Evolutionary conservation across 1,139 yeast genomes (phyloP).

Genomic region (Suhomyces coccinellae): DNA sequence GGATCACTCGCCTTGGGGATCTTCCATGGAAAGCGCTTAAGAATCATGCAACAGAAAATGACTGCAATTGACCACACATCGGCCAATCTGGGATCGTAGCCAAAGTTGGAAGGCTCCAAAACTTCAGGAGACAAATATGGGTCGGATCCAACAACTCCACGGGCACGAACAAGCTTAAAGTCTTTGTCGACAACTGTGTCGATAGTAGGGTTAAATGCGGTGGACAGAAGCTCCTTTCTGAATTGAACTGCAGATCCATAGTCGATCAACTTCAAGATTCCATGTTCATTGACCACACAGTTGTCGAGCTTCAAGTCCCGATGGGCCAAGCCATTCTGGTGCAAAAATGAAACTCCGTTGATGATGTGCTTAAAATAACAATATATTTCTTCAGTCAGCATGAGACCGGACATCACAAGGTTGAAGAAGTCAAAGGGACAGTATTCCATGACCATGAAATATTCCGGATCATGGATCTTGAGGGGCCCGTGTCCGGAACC

Average conservation of each 20-base stretch:
- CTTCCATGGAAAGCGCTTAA: conserved; percentile 79
- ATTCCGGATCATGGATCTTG: conserved; percentile 34
- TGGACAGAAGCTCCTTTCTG: conserved; percentile 28
- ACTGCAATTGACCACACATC: conserved; percentile 82
- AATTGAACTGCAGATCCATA: conserved; percentile 77
- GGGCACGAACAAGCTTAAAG: conserved; percentile 39
- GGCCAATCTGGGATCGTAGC: conserved; percentile 70
- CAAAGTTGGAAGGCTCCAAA: conserved; percentile 40
- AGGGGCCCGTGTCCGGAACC: conserved; percentile 17
- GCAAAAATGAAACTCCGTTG: conserved; percentile 61
- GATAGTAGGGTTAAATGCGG: conserved; percentile 11
- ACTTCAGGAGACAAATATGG: conserved; percentile 83
- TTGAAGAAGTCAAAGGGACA: conserved; percentile 76
- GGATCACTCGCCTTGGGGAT: conserved; percentile 62
- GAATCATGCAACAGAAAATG: conserved; percentile 71
- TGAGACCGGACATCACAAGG: conserved; percentile 70
- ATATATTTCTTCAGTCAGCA: conserved; percentile 56
- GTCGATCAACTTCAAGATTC: conserved; percentile 70
- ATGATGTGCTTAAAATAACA: conserved; percentile 72
- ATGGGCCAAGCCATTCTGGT: conserved; percentile 70
- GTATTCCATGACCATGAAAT: conserved; percentile 72
- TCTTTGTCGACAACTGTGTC: conserved; percentile 23
- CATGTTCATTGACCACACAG: conserved; percentile 64
- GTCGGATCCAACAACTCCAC: conserved; percentile 80
- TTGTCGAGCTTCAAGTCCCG: conserved; percentile 76